A percentile compares a stretch with the other conserved stretches of the same genome.
Conservation (phyloP, 2,329 filamentous ascomycete species). For the Dactylella cylindrospora region DNA sequence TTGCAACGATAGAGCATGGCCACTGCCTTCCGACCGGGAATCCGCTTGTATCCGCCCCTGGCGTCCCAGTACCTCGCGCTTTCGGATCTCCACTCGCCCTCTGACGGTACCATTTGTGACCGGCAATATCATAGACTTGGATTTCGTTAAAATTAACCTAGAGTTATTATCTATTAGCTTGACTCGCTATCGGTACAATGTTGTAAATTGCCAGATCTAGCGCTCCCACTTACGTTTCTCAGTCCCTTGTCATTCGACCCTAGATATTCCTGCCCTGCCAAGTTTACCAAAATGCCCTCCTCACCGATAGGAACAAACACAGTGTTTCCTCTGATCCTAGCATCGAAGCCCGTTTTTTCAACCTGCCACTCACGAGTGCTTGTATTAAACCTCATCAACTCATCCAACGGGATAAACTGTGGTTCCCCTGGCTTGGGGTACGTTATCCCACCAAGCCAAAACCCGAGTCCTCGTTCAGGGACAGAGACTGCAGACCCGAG, state of each 20-base stretch:
- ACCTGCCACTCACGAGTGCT: background rate
- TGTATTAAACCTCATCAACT: constrained; percentile 2
- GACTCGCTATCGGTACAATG: too few relatives aligned
- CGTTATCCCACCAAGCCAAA: constrained; percentile 7
- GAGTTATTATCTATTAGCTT: background rate
- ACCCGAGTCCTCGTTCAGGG: background rate
- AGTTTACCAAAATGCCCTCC: constrained; percentile 8
- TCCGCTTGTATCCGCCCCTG: background rate
- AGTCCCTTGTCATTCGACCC: background rate
- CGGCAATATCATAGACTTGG: constrained; percentile 14
- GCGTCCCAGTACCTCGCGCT: background rate
- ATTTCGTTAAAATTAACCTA: constrained; percentile 1
- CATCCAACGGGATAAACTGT: background rate
- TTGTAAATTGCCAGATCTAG: background rate
- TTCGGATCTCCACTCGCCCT: constrained; percentile 2
- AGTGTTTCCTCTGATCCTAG: constrained; percentile 1
- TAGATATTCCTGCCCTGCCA: constrained; percentile 6
- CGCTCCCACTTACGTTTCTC: background rate
- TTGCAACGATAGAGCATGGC: constrained; percentile 7
- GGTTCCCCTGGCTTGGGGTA: too few relatives aligned
- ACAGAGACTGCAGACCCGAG: constrained; percentile 5
- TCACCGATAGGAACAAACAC: background rate
- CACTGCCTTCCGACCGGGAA: constrained; percentile 9
- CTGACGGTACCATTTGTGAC: constrained; percentile 7
- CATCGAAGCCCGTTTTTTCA: constrained; percentile 1